Base-by-base conservation (phyloP, 1,284 basidiomycete genomes). In the Cutaneotrichosporon spelunceum region DNA sequence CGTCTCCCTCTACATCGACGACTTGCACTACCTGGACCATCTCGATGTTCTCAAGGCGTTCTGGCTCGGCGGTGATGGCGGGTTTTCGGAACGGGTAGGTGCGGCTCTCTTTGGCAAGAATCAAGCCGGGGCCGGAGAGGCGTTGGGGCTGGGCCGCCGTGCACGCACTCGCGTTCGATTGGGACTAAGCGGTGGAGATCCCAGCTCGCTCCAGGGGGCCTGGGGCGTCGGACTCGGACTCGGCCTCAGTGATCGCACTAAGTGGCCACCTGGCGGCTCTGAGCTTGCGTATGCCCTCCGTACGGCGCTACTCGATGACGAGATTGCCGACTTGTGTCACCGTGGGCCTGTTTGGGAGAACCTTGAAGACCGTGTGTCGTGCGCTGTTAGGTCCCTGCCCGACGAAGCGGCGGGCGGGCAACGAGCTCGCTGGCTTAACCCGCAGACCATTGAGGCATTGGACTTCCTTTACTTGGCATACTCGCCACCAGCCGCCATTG, bases 391-490 rank as follows among this genome's bases (percentile, higher is more conserved):
- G 33, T 87, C 89, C 72, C 77, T 91, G 23, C 75, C 75, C 0
- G 70, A 76, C 52, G 88, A 85, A 10, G 81, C 83, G 29, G 84
- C 63, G 27, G 70, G 69, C 50, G 77, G 73, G 3, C 64, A 85
- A 19, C 82, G 84, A 55, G 86, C 87, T 63, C 85, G 83, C 68
- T 93, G 91, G 90, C 70, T 90, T 65, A 85, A 90, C 76, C 89
- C 91, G 1, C 75, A 76, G 62, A 69, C 65, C 66, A 52, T 63
- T 48, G 88, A 89, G 76, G 90, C 91, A 9, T 77, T 93, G 44
- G 91, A 93, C 76, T 94, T 93, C 69, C 77, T 94, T 19, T 90
- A 90, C 72, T 86, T 93, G 79, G 86, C 90, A 64, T 94, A 93
- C 76, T 88, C 87, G 66, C 86, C 90, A 14, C 89, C 90, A 1